Conservation (phyloP, 2,329 filamentous ascomycete species). For the Cryoendolithus antarcticus region DNA sequence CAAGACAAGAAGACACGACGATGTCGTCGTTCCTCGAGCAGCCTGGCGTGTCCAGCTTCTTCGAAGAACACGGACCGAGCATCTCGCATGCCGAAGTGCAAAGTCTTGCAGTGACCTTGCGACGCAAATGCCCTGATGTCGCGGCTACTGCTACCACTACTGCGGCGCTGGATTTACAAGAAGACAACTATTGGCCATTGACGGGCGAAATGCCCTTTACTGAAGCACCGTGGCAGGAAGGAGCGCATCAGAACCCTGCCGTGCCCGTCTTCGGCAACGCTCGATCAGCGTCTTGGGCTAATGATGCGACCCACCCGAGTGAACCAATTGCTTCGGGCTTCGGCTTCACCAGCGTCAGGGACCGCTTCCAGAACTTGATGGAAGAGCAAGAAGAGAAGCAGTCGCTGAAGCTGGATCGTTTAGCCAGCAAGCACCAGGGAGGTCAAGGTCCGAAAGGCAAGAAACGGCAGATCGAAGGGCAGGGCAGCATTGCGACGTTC, state of each 20-base stretch:
- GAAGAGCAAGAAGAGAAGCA: constrained; percentile 19
- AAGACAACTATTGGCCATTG: constrained; percentile 58
- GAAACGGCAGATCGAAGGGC: constrained; percentile 32
- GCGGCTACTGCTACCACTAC: constrained; percentile 40
- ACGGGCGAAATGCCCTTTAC: constrained; percentile 38
- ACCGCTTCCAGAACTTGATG: constrained; percentile 27
- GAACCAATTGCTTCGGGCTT: constrained; percentile 2
- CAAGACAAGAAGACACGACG: constrained; percentile 50
- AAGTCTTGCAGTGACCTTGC: constrained; percentile 59
- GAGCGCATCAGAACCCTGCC: constrained; percentile 4
- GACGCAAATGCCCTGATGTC: constrained; percentile 47
- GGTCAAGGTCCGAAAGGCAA: constrained; percentile 19
- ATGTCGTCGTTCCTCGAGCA: constrained; percentile 61
- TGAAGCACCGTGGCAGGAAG: constrained; percentile 27
- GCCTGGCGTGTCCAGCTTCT: constrained; percentile 37
- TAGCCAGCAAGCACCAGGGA: constrained; percentile 12
- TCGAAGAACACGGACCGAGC: constrained; percentile 55
- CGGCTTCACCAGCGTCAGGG: constrained; percentile 26
- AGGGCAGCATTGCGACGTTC: constrained; percentile 42
- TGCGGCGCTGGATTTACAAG: constrained; percentile 39
- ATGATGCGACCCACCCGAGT: constrained; percentile 1
- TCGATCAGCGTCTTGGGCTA: constrained; percentile 7
- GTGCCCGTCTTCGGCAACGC: constrained; percentile 8
- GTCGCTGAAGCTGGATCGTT: constrained; percentile 15
- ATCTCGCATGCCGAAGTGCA: constrained; percentile 51